A percentile compares a stretch with the other conserved stretches of the same genome.
Conservation (phyloP, 2,329 filamentous ascomycete species). For the Pseudocercospora vitis region DNA sequence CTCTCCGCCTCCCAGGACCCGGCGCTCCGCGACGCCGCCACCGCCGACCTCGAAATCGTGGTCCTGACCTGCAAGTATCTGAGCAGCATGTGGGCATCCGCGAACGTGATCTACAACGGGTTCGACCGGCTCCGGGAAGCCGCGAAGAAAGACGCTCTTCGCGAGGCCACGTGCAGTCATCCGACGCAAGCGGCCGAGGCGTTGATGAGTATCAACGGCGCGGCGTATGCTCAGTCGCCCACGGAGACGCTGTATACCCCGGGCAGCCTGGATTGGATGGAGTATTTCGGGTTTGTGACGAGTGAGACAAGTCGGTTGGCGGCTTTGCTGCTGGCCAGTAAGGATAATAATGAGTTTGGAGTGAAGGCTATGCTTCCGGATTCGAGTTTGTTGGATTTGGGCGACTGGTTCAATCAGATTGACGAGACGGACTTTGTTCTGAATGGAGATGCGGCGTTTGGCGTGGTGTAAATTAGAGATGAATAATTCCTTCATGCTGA, state of each 20-base stretch:
- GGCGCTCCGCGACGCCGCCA: neutral
- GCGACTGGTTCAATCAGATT: conserved; percentile 6
- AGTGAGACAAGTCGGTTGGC: conserved; percentile 5
- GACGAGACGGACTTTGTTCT: conserved; percentile 1
- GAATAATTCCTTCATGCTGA: too few species aligned
- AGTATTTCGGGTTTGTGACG: conserved; percentile 6
- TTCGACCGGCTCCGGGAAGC: conserved; percentile 9
- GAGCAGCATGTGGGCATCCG: conserved; percentile 9
- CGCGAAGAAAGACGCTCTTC: neutral
- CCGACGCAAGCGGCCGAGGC: neutral
- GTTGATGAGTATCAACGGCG: neutral
- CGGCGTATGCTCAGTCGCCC: neutral
- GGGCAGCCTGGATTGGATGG: conserved; percentile 3
- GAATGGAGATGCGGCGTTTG: neutral
- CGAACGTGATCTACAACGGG: conserved; percentile 9
- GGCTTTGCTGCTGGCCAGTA: neutral
- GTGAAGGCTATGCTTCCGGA: neutral
- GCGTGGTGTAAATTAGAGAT: neutral
- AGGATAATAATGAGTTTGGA: conserved; percentile 5
- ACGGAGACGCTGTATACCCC: neutral
- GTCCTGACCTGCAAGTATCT: conserved; percentile 9
- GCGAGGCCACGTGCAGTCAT: too few species aligned
- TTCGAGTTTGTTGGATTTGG: conserved; percentile 4
- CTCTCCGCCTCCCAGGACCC: conserved; percentile 9
- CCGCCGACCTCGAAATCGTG: conserved; percentile 7